phyloP scores from a whole-genome alignment of 257 asterid species.

The Vinca minor region DNA sequence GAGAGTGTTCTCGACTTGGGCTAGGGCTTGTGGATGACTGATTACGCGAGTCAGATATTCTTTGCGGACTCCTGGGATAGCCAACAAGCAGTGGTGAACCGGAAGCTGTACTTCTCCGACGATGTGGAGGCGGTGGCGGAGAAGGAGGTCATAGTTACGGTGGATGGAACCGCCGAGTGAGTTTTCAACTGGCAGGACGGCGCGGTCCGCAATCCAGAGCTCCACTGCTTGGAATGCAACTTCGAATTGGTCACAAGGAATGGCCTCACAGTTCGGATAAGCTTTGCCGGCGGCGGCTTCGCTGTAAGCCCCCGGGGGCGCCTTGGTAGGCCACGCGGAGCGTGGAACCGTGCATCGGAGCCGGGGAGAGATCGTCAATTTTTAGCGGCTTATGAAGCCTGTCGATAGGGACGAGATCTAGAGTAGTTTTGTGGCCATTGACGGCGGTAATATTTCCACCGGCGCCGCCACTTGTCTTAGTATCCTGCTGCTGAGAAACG shows the following conservation, averaged over 20 bases:
- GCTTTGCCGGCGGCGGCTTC: constrained; percentile 91
- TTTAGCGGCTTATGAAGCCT: constrained; percentile 48
- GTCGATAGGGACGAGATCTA: constrained; percentile 55
- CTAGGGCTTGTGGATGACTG: constrained; percentile 83
- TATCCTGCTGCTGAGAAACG: constrained; percentile 66
- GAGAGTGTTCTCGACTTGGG: constrained; percentile 80
- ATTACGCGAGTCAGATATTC: constrained; percentile 61
- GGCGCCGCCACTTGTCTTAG: constrained; percentile 39
- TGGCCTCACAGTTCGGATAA: constrained; percentile 70
- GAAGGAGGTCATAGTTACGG: constrained; percentile 89
- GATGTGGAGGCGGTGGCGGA: constrained; percentile 93
- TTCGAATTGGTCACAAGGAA: constrained; percentile 88
- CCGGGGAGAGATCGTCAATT: constrained; percentile 73
- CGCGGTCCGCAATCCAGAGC: constrained; percentile 85
- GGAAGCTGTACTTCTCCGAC: constrained; percentile 90
- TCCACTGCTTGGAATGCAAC: constrained; percentile 87
- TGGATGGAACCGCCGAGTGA: constrained; percentile 91
- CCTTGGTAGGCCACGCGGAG: constrained; percentile 91
- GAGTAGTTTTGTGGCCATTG: constrained; percentile 48
- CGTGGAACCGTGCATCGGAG: constrained; percentile 72
- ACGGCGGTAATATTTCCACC: constrained; percentile 53
- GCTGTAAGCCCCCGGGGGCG: constrained; percentile 82
- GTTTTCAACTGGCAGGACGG: constrained; percentile 83
- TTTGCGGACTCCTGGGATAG: constrained; percentile 63
- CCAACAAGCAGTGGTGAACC: constrained; percentile 79